These are phyloP conservation scores for Mycena rosella DNA, from an alignment of 768 basidiomycete species.

Conservation along the genomic window DNA sequence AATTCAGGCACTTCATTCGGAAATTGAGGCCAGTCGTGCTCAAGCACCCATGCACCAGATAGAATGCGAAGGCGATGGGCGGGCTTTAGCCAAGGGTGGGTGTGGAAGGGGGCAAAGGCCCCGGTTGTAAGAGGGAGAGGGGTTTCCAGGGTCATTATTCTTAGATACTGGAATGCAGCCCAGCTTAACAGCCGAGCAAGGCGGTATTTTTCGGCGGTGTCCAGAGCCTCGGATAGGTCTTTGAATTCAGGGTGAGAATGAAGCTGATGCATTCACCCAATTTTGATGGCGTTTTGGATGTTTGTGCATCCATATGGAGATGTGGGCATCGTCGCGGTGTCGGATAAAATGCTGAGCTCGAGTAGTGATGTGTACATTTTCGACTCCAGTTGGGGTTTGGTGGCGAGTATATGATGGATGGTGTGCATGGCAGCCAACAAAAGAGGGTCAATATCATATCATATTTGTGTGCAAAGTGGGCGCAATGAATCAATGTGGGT, in stretches of 20 bases:
- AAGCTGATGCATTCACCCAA: background rate
- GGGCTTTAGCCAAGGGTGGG: background rate
- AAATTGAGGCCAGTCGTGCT: background rate
- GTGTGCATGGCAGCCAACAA: background rate
- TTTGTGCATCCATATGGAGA: background rate
- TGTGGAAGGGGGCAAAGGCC: background rate
- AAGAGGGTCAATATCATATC: slow-evolving; percentile 4
- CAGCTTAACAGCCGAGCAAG: background rate
- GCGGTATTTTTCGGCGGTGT: background rate
- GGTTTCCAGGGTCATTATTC: background rate
- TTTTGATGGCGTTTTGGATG: background rate
- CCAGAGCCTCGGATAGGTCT: background rate
- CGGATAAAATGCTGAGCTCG: background rate
- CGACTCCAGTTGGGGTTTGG: background rate
- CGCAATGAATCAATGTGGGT: background rate
- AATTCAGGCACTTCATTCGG: background rate
- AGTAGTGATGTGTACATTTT: background rate
- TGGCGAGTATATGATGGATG: background rate
- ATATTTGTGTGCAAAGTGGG: slow-evolving; percentile 8
- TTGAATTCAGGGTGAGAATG: background rate
- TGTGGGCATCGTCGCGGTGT: background rate
- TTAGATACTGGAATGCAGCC: background rate
- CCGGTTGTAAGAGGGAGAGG: background rate
- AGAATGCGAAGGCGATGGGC: slow-evolving; percentile 9
- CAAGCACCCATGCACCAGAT: slow-evolving; percentile 1